These are phyloP conservation scores for Astrephomene gubernaculifera DNA, from an alignment of 139 green algal genomes.

Conservation along the genomic window DNA sequence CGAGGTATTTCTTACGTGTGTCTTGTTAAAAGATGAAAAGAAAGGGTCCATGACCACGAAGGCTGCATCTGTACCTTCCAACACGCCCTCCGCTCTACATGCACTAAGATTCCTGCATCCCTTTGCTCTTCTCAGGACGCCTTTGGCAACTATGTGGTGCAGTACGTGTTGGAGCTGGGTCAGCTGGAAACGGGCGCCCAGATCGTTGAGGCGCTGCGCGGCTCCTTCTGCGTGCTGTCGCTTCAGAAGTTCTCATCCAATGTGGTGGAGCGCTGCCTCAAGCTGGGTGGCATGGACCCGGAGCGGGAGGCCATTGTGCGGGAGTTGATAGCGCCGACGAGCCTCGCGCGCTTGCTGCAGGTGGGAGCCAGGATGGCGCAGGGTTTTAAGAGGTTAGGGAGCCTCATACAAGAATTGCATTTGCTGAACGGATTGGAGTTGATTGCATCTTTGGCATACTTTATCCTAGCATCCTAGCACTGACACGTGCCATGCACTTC, in stretches of 20 bases:
- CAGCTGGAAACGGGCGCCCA: conserved; percentile 77
- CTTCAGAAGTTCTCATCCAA: conserved; percentile 99
- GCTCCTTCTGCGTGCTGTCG: conserved; percentile 87
- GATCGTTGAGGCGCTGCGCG: conserved; percentile 85
- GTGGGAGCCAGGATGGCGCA: not conserved
- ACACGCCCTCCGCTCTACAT: not conserved
- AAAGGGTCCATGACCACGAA: no score
- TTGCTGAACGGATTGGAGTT: not conserved
- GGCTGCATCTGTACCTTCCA: not conserved
- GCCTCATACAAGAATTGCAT: not conserved
- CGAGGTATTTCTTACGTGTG: no score
- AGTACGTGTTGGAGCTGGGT: conserved; percentile 98
- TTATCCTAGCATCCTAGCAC: not conserved
- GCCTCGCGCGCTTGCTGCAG: conserved; percentile 86
- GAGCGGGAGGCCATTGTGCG: conserved; percentile 82
- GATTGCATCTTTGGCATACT: not conserved
- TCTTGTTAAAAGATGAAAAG: no score
- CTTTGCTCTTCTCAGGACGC: no score
- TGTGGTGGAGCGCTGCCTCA: conserved; percentile 99
- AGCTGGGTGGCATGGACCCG: conserved; percentile 87
- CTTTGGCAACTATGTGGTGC: conserved; percentile 99
- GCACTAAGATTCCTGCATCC: not conserved
- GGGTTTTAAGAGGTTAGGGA: not conserved
- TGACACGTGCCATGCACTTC: no score
- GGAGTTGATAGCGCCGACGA: conserved; percentile 84